These are phyloP conservation scores for Poronia punctata DNA, from an alignment of 495 filamentous ascomycete species.

Conservation along the genomic window DNA sequence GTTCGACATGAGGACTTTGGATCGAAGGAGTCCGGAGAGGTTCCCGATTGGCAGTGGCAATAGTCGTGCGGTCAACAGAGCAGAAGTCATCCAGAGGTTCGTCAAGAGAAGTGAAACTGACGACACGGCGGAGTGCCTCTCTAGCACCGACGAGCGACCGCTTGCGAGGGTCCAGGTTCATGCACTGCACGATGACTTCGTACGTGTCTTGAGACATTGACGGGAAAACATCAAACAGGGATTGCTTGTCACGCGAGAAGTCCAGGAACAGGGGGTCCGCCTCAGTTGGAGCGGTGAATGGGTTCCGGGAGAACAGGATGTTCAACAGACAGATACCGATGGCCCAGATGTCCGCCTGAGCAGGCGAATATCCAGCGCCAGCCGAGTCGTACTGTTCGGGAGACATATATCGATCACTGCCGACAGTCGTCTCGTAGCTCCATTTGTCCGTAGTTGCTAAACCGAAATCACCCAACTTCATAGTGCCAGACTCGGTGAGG, in stretches of 20 bases:
- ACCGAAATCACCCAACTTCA: slow-evolving; percentile 97
- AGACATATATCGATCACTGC: slow-evolving; percentile 98
- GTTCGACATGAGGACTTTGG: slow-evolving; percentile 74
- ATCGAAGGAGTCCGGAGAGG: slow-evolving; percentile 94
- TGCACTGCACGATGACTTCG: slow-evolving; percentile 78
- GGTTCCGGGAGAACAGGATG: slow-evolving; percentile 91
- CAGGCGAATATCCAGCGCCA: slow-evolving; percentile 81
- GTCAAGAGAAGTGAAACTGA: slow-evolving; percentile 85
- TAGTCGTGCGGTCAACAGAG: slow-evolving; percentile 61
- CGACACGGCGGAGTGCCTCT: slow-evolving; percentile 64
- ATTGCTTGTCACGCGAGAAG: slow-evolving; percentile 86
- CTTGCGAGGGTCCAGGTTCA: slow-evolving; percentile 85
- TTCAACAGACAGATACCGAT: slow-evolving; percentile 94
- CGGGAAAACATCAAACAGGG: slow-evolving; percentile 95
- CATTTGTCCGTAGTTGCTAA: slow-evolving; percentile 79
- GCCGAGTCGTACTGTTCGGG: slow-evolving; percentile 92
- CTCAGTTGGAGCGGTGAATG: slow-evolving; percentile 80
- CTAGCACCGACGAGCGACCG: slow-evolving; percentile 73
- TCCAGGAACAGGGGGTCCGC: slow-evolving; percentile 86
- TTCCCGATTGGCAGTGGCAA: slow-evolving; percentile 84
- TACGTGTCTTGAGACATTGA: slow-evolving; percentile 98
- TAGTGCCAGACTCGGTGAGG: slow-evolving; percentile 70
- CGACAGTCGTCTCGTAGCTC: slow-evolving; percentile 86
- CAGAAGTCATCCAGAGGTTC: slow-evolving; percentile 92
- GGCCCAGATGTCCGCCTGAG: slow-evolving; percentile 89